Percentiles rank a stretch among this genome's conserved stretches.
Evolutionary conservation across 106 monocot genomes (phyloP).

Genomic region (Allium sativum): DNA sequence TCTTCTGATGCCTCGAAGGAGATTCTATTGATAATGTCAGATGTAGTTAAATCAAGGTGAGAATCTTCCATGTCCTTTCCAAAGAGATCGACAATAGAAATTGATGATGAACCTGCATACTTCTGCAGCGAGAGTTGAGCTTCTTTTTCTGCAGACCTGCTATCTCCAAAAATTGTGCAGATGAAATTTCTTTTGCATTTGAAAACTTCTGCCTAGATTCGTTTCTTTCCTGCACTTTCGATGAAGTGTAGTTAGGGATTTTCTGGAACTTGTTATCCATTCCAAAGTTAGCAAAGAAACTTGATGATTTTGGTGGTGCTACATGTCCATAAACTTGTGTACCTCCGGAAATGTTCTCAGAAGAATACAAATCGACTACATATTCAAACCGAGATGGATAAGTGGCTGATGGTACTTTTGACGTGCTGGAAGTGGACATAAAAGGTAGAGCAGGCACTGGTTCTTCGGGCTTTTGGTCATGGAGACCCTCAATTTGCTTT

Average conservation of each 20-base stretch:
- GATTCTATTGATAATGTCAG: slow-evolving; percentile 68
- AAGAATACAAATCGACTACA: slow-evolving; percentile 34
- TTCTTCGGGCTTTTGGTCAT: slow-evolving; percentile 68
- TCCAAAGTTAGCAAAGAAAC: slow-evolving; percentile 71
- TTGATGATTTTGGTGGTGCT: slow-evolving; percentile 75
- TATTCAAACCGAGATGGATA: slow-evolving; percentile 87
- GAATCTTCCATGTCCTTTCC: slow-evolving; percentile 37
- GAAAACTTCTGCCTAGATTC: slow-evolving; percentile 86
- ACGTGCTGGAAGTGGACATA: slow-evolving; percentile 16
- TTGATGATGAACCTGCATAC: slow-evolving; percentile 56
- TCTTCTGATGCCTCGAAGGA: slow-evolving; percentile 92
- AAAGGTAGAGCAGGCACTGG: slow-evolving; percentile 32
- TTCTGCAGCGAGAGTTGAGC: slow-evolving; percentile 66
- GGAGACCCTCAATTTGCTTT: slow-evolving; percentile 58
- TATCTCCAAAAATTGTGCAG: slow-evolving; percentile 71
- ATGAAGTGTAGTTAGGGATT: slow-evolving; percentile 42
- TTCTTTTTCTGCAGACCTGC: slow-evolving; percentile 38
- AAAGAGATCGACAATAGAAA: slow-evolving; percentile 85
- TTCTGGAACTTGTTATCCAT: slow-evolving; percentile 74
- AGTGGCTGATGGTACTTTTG: slow-evolving; percentile 25
- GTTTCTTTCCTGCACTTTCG: slow-evolving; percentile 61
- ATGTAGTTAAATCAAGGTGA: slow-evolving; percentile 51
- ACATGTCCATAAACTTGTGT: slow-evolving; percentile 28
- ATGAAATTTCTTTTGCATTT: slow-evolving; percentile 85
- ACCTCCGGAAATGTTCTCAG: slow-evolving; percentile 19